Evolutionary conservation across 2,329 filamentous ascomycete species (phyloP), one percentile per base, ranked within the genome.

Genomic region (Dothistroma septosporum): DNA sequence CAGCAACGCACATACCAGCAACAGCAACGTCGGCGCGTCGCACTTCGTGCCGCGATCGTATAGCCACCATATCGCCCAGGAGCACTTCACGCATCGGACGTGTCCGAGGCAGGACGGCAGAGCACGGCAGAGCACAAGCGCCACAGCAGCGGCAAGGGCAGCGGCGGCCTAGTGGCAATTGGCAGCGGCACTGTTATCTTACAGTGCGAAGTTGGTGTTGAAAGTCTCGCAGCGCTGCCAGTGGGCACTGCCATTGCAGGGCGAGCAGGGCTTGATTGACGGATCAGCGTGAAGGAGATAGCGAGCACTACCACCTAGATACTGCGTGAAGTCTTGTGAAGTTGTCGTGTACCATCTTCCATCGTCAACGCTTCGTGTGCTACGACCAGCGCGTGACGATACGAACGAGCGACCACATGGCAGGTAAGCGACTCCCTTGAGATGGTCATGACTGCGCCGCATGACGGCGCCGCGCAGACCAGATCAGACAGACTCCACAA

Each of bases 311-410:
- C 61, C 50, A 63, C 58, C 61, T 66, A 66, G 63, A 65, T 66
- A 60, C 52, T 60, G 44, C 58, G 64, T 66, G 64, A 66, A 64
- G 57, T 64, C 41, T 46, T 59, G 56, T 64, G 60, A 64, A 64
- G 22, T 58, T 53, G 61, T 55, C 49, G 22, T 62, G 53, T 61
- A 37, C 53, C 37, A 41, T 63, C 58, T 56, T 62, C 61, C 32
- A 44, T 63, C 48, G 21, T 57, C 50, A 50, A 58, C 58, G 61
- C 57, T 61, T 46, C 50, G 28, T 28, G 48, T 28, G 48, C 46
- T 49, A 47, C 62, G 33, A 28, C 53, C 48, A 48, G 52, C 47
- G 55, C 47, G 61, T 49, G 49, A 56, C 46, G 33, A 41, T 55
- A 32, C 58, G 52, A 28, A n/a, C 16, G 37, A 57, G 37, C 57